Percentiles rank a stretch among this genome's conserved stretches.
phyloP scores from a whole-genome alignment of 495 filamentous ascomycete genomes.

The Penicillium turbatum region DNA sequence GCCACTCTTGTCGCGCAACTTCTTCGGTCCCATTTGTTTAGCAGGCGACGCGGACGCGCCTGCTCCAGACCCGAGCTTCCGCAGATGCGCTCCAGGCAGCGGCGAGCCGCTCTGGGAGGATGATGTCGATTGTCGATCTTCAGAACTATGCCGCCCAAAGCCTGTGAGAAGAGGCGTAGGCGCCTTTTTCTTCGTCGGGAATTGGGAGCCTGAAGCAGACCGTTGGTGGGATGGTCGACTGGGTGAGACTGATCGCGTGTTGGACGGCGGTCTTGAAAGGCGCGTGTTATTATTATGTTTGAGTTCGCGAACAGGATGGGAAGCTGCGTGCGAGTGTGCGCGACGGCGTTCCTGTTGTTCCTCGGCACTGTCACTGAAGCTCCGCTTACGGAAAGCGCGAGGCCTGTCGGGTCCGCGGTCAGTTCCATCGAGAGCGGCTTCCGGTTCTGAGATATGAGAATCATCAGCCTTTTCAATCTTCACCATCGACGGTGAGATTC shows the following conservation, averaged over 20 bases:
- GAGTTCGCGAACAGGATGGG: conserved; percentile 24
- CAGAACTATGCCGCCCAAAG: conserved; percentile 44
- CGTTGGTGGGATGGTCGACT: conserved; percentile 54
- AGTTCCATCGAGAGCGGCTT: conserved; percentile 18
- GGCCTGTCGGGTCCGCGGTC: conserved; percentile 15
- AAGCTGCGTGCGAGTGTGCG: conserved; percentile 18
- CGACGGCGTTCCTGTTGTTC: conserved; percentile 30
- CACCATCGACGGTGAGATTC: conserved; percentile 29
- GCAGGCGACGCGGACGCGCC: conserved; percentile 58
- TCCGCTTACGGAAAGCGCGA: conserved; percentile 35
- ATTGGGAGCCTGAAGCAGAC: conserved; percentile 59
- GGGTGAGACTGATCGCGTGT: conserved; percentile 62
- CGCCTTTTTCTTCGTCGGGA: conserved; percentile 37
- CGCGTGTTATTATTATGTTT: conserved; percentile 24
- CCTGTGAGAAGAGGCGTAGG: conserved; percentile 51
- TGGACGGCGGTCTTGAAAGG: conserved; percentile 33
- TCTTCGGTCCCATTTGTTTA: conserved; percentile 67
- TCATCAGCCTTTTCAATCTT: conserved; percentile 41
- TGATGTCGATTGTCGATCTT: conserved; percentile 68
- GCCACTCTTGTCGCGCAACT: conserved; percentile 78
- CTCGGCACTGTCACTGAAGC: conserved; percentile 41
- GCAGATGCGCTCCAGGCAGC: conserved; percentile 61
- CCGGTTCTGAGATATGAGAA: conserved; percentile 18
- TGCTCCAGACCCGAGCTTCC: conserved; percentile 58
- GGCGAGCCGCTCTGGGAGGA: conserved; percentile 70